Evolutionary conservation across 805 yeast genomes (phyloP).

Genomic region (Candida sanyiensis): DNA sequence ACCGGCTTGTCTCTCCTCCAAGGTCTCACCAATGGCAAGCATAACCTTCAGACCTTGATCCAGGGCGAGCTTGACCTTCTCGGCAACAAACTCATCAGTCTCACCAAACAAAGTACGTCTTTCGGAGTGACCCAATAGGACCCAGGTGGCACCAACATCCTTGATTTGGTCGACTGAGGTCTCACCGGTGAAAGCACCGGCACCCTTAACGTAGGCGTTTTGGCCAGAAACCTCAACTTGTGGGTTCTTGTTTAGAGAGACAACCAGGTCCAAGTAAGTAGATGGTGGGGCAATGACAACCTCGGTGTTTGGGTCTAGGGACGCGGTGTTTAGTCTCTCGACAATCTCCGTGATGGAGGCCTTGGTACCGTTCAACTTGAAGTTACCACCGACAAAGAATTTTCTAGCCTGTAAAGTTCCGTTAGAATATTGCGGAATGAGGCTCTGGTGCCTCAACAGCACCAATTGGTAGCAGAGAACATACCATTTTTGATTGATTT

Average conservation of each 20-base stretch:
- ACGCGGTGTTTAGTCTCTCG: conserved; percentile 73
- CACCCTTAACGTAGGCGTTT: conserved; percentile 78
- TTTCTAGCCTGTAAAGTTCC: conserved; percentile 56
- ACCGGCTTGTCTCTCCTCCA: conserved; percentile 89
- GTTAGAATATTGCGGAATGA: too few relatives aligned
- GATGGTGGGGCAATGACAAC: conserved; percentile 97
- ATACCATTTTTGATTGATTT: conserved; percentile 2
- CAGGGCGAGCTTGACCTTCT: conserved; percentile 89
- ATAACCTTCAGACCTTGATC: conserved; percentile 87
- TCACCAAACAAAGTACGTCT: conserved; percentile 93
- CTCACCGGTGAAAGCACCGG: conserved; percentile 99
- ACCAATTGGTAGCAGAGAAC: background rate
- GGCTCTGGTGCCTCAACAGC: too few relatives aligned
- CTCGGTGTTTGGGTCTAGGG: conserved; percentile 72
- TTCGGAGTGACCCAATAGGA: conserved; percentile 96
- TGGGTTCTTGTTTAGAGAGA: conserved; percentile 56
- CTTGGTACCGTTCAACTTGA: conserved; percentile 96
- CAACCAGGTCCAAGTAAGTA: conserved; percentile 79
- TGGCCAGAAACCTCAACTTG: conserved; percentile 85
- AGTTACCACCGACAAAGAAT: conserved; percentile 99
- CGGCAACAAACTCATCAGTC: conserved; percentile 85
- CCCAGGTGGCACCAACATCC: conserved; percentile 93
- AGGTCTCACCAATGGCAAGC: conserved; percentile 95
- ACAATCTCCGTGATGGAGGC: conserved; percentile 79
- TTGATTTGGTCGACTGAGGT: conserved; percentile 80